phyloP scores from a whole-genome alignment of 768 basidiomycete species.

The Leccinum arenicola region DNA sequence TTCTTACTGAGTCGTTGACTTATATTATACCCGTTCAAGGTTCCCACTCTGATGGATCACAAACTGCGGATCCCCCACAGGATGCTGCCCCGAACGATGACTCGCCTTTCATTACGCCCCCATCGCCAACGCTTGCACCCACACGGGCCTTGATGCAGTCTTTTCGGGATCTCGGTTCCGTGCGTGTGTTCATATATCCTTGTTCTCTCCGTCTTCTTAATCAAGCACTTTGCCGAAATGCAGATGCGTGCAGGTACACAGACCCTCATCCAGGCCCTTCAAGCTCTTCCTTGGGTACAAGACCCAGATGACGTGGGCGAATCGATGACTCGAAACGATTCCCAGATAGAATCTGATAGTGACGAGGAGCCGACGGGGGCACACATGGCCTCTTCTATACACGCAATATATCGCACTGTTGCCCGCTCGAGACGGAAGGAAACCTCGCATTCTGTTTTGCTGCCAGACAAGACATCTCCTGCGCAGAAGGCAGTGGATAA shows the following conservation, averaged over 20 bases:
- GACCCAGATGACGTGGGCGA: slow-evolving; percentile 71
- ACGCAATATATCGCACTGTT: slow-evolving; percentile 80
- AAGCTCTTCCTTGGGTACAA: slow-evolving; percentile 78
- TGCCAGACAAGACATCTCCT: slow-evolving; percentile 7
- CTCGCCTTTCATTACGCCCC: slow-evolving; percentile 71
- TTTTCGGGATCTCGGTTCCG: slow-evolving; percentile 71
- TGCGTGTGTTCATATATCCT: slow-evolving; percentile 35
- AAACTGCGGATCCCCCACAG: slow-evolving; percentile 6
- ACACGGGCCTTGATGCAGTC: slow-evolving; percentile 46
- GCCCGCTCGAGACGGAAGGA: slow-evolving; percentile 58
- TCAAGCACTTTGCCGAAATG: slow-evolving; percentile 3
- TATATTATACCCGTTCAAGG: slow-evolving; percentile 14
- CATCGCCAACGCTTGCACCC: slow-evolving; percentile 53
- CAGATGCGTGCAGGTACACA: slow-evolving; percentile 89
- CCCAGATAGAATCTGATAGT: slow-evolving; percentile 52
- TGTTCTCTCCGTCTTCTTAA: neutral
- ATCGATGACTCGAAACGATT: slow-evolving; percentile 38
- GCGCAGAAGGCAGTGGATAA: slow-evolving; percentile 30
- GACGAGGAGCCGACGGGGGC: slow-evolving; percentile 53
- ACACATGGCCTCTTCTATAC: slow-evolving; percentile 79
- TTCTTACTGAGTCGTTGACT: slow-evolving; percentile 1
- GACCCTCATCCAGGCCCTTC: slow-evolving; percentile 84
- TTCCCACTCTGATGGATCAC: slow-evolving; percentile 16
- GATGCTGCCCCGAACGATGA: slow-evolving; percentile 38
- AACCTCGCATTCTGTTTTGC: slow-evolving; percentile 15